Evolutionary conservation across 441 rosid genomes (phyloP), one percentile per base, ranked within the genome.

Genomic region (Oxalis stricta): DNA sequence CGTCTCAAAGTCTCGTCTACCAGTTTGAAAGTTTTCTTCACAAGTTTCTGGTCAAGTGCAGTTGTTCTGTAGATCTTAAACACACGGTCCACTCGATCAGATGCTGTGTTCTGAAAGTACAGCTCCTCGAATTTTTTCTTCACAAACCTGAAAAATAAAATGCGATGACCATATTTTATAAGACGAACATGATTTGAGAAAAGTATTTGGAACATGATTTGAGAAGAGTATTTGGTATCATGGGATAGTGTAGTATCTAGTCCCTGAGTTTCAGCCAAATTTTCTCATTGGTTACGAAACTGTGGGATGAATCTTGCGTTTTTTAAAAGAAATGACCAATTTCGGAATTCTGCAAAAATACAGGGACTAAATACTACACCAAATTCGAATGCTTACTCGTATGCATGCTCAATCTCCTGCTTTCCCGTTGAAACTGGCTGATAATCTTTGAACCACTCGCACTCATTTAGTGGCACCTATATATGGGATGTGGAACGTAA

Each of bases 21-120:
- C 3, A 91, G 93, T 69, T 91, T 91, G 77, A 91, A 91, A 3
- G 99, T 91, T 63, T 91, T 91, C 79, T 86, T 91, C 61, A 91
- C 93, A 14, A 91, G 95, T 66, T 83, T 91, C 70, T 81, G 96
- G 54, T 91, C 96, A 26, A 91, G 78, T 11, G 96, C 96, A 0
- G 91, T 85, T 2, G 96, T 91, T 47, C 98, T 68, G 44, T 91
- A 91, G 60, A 85, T 81, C 69, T 89, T 89, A 59, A 89, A 89
- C 12, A 89, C 96, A 18, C 94, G 63, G 60, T 89, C 96, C 48
- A 89, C 86, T n/a, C 75, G 68, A 44, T 83, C 87, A 3, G 96
- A 89, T 1, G 71, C 66, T 1, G 94, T 80, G 77, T 89, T 80
- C 41, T 85, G 94, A 49, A 76, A 89, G 55, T 89, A 89, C 57